Evolutionary conservation across 495 filamentous ascomycete genomes (phyloP).

Genomic region (Chlorociboria aeruginascens): DNA sequence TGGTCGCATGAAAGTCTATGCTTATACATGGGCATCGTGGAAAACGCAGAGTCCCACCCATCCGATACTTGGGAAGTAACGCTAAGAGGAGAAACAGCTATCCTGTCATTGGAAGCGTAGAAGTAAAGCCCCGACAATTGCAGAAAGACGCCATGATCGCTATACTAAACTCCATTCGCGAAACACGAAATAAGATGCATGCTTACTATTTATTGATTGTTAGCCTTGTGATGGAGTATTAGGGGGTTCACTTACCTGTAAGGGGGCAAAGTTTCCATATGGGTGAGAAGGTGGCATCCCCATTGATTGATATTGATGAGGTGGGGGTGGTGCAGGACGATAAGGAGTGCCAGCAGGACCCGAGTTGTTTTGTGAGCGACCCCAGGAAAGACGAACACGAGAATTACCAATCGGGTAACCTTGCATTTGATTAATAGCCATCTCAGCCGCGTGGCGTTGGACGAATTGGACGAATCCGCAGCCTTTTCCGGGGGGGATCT

Average conservation of each 20-base stretch:
- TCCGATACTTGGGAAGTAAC: constrained; percentile 25
- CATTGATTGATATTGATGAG: constrained; percentile 77
- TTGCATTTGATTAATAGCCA: constrained; percentile 99
- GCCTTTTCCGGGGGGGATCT: constrained; percentile 98
- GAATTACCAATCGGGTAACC: constrained; percentile 99
- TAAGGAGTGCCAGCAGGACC: constrained; percentile 95
- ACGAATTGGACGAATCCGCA: constrained; percentile 99
- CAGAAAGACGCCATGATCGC: constrained; percentile 21
- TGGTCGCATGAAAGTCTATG: constrained; percentile 20
- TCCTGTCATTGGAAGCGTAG: constrained; percentile 21
- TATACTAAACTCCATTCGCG: constrained; percentile 21
- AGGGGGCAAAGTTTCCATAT: constrained; percentile 21
- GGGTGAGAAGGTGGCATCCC: constrained; percentile 64
- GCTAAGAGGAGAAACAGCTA: constrained; percentile 22
- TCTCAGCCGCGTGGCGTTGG: constrained; percentile 96
- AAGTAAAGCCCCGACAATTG: constrained; percentile 17
- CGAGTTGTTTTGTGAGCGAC: constrained; percentile 97
- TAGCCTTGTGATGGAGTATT: neutral
- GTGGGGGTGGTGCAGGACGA: constrained; percentile 82
- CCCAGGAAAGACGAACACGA: constrained; percentile 93
- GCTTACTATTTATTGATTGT: constrained; percentile 15
- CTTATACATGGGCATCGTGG: constrained; percentile 22
- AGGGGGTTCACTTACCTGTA: constrained; percentile 18
- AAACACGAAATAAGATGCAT: constrained; percentile 20
- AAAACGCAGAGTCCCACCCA: constrained; percentile 22